Evolutionary conservation across 2,329 filamentous ascomycete genomes (phyloP), one percentile per base, ranked within the genome.

Genomic region (Dactylellina drechsleri): DNA sequence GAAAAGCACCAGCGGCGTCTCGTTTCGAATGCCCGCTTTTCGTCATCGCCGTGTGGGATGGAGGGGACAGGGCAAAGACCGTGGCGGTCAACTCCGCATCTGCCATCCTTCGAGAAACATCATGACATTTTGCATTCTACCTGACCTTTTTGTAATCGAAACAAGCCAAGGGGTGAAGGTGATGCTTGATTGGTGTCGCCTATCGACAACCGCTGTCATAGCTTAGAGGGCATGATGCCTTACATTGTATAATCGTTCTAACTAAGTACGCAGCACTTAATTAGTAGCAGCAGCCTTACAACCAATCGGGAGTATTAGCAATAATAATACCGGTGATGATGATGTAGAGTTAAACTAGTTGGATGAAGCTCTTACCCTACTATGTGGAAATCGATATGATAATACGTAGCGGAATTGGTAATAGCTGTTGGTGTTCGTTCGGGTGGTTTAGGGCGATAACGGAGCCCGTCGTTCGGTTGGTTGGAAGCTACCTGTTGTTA

Each of bases 371-470:
- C 13, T 47, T 47, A n/a, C 16, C 43, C 16, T 47, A 15, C 43
- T 13, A 1, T 47, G 6, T 36, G 31, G 6, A 36, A 36, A 36
- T 36, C 31, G 31, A 36, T 36, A 36, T 36, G 31, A 36, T 36
- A 36, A 36, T 36, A 36, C 31, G 31, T 36, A 36, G 10, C 31
- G 31, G 31, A 36, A 36, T 36, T 36, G 31, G 31, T 36, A 36
- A 36, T 36, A 36, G 31, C 31, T 36, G 31, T 36, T 36, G 31
- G 31, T 36, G 31, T 26, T 18, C 12, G 43, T 36, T 70, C 66
- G 60, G 68, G 68, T 66, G 68, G 68, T 60, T 66, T 66, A 60
- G 68, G 70, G 70, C 70, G 70, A 74, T 74, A 74, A 74, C 70
- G 70, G 70, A 74, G 70, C 31, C 23, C 10, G 28, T 57, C 20